Evolutionary conservation across 495 filamentous ascomycete species (phyloP).

Genomic region (Daldinia childiae): DNA sequence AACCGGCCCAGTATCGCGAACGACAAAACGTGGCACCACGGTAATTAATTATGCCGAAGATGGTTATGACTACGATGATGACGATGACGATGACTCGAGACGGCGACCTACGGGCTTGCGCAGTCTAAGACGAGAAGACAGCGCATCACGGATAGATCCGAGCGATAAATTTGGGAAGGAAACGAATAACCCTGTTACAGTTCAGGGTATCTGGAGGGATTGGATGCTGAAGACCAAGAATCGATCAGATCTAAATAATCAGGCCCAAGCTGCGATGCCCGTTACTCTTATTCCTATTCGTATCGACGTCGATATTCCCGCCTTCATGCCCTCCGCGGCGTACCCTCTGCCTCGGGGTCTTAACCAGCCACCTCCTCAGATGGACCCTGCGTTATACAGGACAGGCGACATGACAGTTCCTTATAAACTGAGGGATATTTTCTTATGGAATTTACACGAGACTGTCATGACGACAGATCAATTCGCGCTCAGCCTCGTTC

Average conservation of each 20-base stretch:
- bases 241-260: conserved; percentile 76
- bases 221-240: conserved; percentile 86
- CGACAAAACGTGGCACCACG: conserved; percentile 95
- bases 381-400: conserved; percentile 74
- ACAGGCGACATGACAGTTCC: conserved; percentile 78
- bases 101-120: conserved; percentile 85
- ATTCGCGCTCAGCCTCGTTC: conserved; percentile 88
- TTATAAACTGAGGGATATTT: conserved; percentile 89
- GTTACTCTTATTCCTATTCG: conserved; percentile 94
- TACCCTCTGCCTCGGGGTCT: conserved; percentile 72
- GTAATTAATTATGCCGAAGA: conserved; percentile 98
- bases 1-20: conserved; percentile 75
- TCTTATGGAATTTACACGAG: conserved; percentile 98
- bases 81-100: conserved; percentile 82
- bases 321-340: conserved; percentile 77
- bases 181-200: conserved; percentile 76
- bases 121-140: conserved; percentile 82
- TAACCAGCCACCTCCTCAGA: conserved; percentile 49
- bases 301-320: conserved; percentile 89
- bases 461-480: conserved; percentile 92
- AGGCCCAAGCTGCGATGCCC: conserved; percentile 85
- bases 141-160: conserved; percentile 62
- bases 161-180: conserved; percentile 87
- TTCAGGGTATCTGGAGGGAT: conserved; percentile 91
- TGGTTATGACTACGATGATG: conserved; percentile 92